A percentile compares a stretch with the other conserved stretches of the same genome.
Conservation (phyloP, 306 rosid species). For the Vicia sativa region DNA sequence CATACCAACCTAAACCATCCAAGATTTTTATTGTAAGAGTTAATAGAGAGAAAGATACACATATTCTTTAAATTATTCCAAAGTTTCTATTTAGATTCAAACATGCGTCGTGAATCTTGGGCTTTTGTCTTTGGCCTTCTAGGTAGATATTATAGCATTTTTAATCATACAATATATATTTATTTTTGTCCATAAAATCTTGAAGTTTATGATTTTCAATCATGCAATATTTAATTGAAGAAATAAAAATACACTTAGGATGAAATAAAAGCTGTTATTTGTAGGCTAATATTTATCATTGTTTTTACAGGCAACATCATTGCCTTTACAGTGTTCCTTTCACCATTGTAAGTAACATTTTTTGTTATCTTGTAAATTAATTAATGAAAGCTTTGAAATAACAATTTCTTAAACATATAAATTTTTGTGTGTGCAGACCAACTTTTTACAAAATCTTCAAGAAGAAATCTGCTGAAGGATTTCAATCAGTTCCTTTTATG, state of each 20-base stretch:
- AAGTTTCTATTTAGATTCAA: conserved; percentile 28
- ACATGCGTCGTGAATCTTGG: conserved; percentile 46
- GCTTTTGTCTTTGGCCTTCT: conserved; percentile 77
- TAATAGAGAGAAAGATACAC: too few species aligned
- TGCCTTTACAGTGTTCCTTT: conserved; percentile 82
- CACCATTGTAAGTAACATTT: conserved; percentile 73
- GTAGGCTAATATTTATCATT: not conserved
- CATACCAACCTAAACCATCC: too few species aligned
- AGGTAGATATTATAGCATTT: conserved; percentile 46
- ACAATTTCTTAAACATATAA: not conserved
- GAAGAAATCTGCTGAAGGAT: conserved; percentile 82
- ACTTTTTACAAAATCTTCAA: conserved; percentile 78
- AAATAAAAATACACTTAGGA: too few species aligned
- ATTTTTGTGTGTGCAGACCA: conserved; percentile 55
- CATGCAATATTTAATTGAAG: too few species aligned
- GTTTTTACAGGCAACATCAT: conserved; percentile 67
- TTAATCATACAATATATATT: too few species aligned
- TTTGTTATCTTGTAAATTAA: not conserved
- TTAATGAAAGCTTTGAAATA: not conserved
- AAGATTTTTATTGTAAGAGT: too few species aligned
- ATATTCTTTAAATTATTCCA: not conserved
- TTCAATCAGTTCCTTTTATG: conserved; percentile 78
- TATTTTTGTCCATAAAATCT: too few species aligned
- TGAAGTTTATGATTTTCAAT: too few species aligned
- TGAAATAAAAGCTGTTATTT: too few species aligned